Percentiles rank a stretch among this genome's conserved stretches.
Conservation (phyloP, 345 rosid species). For the Erodium maritimum region DNA sequence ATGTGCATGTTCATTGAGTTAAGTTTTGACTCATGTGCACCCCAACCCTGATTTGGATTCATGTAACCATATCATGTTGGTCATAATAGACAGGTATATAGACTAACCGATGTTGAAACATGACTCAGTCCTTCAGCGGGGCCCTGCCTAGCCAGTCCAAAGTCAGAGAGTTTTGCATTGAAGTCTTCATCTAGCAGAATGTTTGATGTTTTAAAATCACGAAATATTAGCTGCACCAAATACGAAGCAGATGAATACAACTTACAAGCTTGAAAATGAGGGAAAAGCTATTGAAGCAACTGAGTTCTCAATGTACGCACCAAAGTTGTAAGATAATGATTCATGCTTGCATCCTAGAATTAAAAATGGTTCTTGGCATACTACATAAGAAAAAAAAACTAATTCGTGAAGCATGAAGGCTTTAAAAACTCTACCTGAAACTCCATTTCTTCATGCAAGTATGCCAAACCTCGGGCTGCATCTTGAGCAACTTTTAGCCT, state of each 20-base stretch:
- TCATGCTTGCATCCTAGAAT: too few relatives aligned
- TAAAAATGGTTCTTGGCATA: background rate
- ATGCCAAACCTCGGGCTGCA: slow-evolving; percentile 89
- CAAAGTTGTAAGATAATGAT: background rate
- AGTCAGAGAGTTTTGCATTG: slow-evolving; percentile 88
- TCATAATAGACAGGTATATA: background rate
- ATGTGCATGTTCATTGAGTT: background rate
- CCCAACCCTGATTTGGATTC: background rate
- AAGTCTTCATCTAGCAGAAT: slow-evolving; percentile 75
- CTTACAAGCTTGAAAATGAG: background rate
- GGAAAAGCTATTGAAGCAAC: background rate
- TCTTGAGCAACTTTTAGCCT: slow-evolving; percentile 76
- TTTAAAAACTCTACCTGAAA: slow-evolving; percentile 54
- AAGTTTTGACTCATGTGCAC: background rate
- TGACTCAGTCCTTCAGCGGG: slow-evolving; percentile 82
- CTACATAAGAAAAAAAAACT: too few relatives aligned
- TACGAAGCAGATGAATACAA: slow-evolving; percentile 6
- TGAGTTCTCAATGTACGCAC: background rate
- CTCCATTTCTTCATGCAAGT: slow-evolving; percentile 94
- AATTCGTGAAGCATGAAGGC: too few relatives aligned
- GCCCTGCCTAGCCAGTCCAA: slow-evolving; percentile 91
- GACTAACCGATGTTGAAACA: slow-evolving; percentile 75
- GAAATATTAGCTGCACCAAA: slow-evolving; percentile 60
- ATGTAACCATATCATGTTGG: background rate
- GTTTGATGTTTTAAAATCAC: slow-evolving; percentile 89